Conservation (phyloP, 768 basidiomycete species). For the Mycena alexandri region DNA sequence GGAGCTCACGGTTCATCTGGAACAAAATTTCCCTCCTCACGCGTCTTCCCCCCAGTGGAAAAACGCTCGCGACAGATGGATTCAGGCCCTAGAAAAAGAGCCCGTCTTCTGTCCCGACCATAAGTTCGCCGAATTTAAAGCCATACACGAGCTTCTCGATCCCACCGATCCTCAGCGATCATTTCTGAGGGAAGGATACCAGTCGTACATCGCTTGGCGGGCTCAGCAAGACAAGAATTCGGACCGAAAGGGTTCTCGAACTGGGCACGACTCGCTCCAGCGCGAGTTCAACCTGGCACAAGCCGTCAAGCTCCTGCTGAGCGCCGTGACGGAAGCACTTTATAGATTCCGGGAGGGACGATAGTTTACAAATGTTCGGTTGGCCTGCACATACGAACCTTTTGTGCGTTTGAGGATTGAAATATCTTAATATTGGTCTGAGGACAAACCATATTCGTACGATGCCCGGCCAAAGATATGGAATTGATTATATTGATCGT, state of each 20-base stretch:
- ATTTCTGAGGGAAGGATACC: too few species aligned
- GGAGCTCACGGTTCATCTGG: constrained; percentile 6
- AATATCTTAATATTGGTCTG: neutral
- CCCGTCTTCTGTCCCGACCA: constrained; percentile 11
- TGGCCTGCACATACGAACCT: neutral
- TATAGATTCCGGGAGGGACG: neutral
- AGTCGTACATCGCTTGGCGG: too few species aligned
- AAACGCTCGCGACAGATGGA: neutral
- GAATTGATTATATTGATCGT: too few species aligned
- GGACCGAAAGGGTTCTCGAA: too few species aligned
- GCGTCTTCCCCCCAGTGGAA: neutral
- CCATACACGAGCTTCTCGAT: neutral
- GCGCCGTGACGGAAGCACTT: neutral
- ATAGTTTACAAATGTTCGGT: constrained; percentile 1
- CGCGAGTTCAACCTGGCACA: too few species aligned
- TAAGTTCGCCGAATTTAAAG: neutral
- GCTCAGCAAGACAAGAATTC: too few species aligned
- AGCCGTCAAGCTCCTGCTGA: too few species aligned
- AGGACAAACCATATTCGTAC: too few species aligned
- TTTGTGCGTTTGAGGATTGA: neutral
- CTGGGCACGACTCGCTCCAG: too few species aligned
- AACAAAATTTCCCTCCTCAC: neutral
- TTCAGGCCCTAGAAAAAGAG: constrained; percentile 3
- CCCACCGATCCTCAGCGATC: neutral
- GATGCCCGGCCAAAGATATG: too few species aligned